Base-by-base conservation (phyloP, 768 basidiomycete genomes). In the Guyanaporus albipodus region DNA sequence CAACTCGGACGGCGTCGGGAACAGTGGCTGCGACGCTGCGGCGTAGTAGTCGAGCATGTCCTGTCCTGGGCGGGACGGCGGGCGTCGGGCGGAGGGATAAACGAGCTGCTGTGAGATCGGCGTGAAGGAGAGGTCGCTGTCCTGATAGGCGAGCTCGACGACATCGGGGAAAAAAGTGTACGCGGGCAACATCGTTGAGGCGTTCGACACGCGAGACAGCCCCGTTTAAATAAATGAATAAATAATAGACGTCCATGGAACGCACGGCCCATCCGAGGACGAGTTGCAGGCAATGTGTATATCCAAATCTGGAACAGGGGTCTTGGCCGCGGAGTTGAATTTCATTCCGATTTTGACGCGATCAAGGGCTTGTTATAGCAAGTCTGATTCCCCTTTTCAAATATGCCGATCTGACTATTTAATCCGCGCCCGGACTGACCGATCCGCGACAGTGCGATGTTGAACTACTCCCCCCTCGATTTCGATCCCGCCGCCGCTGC, bases 1-100 rank as follows among this genome's bases (percentile, higher is more conserved):
- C 24, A 85, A 67, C 54, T 85, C 82, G 29, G 77, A 78, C 1
- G 84, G 84, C 1, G 84, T 86, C 1, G 76, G 83, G 54, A 86
- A 83, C 3, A 75, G 79, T 1, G 60, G 49, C 46, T 69, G 71
- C 0, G 59, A 47, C 0, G 57, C 12, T 18, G 51, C 22, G 15
- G 56, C 14, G 40, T 53, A 66, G 45, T 56, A 60, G 29, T 68
- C 54, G 45, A 59, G 55, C 22, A 47, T 15, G 33, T 18, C 18
- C 0, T n/a, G 35, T 46, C 12, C n/a, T n/a, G 14, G 15, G 15
- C 18, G 18, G 44, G 44, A 42, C 48, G 23, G 26, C n/a, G 4
- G n/a, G n/a, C 28, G 46, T 3, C 40, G 53, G 4, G 46, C 15
- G 17, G 49, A 8, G 10, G 55, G 42, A 40, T 58, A 58, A 21